A percentile compares a stretch with the other conserved stretches of the same genome.
Evolutionary conservation across 2,329 filamentous ascomycete genomes (phyloP).

Genomic region (Exophiala alcalophila): DNA sequence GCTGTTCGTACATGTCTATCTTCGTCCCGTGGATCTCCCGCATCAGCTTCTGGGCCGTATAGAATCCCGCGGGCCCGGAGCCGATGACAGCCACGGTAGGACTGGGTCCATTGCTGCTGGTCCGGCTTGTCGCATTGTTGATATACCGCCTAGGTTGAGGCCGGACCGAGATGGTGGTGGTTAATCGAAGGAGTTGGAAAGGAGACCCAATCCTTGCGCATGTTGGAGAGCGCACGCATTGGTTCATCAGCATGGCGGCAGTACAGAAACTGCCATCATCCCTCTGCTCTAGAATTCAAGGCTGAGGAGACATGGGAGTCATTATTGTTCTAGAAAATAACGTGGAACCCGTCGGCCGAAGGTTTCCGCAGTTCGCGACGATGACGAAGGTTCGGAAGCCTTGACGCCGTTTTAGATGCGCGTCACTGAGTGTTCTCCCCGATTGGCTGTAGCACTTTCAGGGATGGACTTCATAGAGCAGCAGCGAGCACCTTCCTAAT

Average conservation of each 20-base stretch:
- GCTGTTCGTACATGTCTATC: conserved; percentile 93
- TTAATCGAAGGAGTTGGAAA: not conserved
- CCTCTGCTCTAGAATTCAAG: too few relatives aligned
- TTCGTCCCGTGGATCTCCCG: conserved; percentile 66
- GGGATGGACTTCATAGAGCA: too few relatives aligned
- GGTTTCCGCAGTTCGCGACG: too few relatives aligned
- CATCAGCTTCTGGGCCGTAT: conserved; percentile 83
- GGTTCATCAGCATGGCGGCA: conserved; percentile 19
- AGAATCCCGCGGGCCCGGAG: conserved; percentile 94
- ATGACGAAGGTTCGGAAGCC: too few relatives aligned
- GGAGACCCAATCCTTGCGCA: conserved; percentile 10
- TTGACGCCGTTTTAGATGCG: too few relatives aligned
- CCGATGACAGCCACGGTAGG: conserved; percentile 85
- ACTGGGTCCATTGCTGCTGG: conserved; percentile 43
- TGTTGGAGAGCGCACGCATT: conserved; percentile 9
- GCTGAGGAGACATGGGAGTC: not conserved
- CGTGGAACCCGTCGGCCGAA: not conserved
- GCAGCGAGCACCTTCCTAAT: too few relatives aligned
- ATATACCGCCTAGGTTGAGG: conserved; percentile 3
- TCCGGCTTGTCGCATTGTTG: conserved; percentile 7
- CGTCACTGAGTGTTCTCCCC: too few relatives aligned
- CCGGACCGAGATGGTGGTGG: not conserved
- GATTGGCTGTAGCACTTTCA: too few relatives aligned
- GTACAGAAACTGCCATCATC: conserved; percentile 15
- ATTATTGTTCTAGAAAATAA: not conserved